Percentiles rank a stretch among this genome's conserved stretches.
These are phyloP conservation scores for Candida anutae DNA, from an alignment of 1,139 yeast genomes.

Conservation along the genomic window DNA sequence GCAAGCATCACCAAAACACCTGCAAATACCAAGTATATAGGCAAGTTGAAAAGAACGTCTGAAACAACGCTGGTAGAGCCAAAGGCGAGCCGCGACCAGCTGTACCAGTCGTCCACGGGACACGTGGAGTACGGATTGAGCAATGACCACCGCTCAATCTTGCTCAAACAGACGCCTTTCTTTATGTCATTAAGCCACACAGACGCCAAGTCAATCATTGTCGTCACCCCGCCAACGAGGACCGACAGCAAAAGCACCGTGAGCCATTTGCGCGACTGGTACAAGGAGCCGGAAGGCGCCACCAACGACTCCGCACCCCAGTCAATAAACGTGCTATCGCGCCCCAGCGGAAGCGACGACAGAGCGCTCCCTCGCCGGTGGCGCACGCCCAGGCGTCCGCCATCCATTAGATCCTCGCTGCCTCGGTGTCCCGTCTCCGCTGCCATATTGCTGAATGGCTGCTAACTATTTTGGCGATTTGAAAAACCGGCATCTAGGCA, in stretches of 20 bases:
- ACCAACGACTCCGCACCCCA: conserved; percentile 13
- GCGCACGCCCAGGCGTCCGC: too few relatives aligned
- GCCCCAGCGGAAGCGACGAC: too few relatives aligned
- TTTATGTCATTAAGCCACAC: conserved; percentile 60
- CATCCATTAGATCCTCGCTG: too few relatives aligned
- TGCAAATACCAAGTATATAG: conserved; percentile 29
- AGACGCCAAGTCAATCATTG: conserved; percentile 51
- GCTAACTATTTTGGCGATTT: too few relatives aligned
- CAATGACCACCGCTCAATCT: conserved; percentile 35
- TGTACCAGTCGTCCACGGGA: conserved; percentile 35
- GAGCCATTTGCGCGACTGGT: conserved; percentile 43
- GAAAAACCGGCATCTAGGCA: neutral
- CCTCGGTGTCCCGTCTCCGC: too few relatives aligned
- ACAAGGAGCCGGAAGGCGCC: conserved; percentile 5
- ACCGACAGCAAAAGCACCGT: conserved; percentile 51
- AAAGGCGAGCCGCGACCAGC: conserved; percentile 30
- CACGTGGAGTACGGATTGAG: conserved; percentile 40
- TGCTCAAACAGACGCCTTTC: conserved; percentile 34
- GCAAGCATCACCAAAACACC: conserved; percentile 19
- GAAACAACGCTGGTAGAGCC: conserved; percentile 12
- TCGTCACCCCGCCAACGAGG: conserved; percentile 50
- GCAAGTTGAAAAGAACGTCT: conserved; percentile 25
- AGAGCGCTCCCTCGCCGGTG: too few relatives aligned
- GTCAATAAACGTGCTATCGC: conserved; percentile 32
- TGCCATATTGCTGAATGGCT: too few relatives aligned